Evolutionary conservation across 345 rosid genomes (phyloP), one percentile per base, ranked within the genome.

Genomic region (Hibiscus mutabilis): DNA sequence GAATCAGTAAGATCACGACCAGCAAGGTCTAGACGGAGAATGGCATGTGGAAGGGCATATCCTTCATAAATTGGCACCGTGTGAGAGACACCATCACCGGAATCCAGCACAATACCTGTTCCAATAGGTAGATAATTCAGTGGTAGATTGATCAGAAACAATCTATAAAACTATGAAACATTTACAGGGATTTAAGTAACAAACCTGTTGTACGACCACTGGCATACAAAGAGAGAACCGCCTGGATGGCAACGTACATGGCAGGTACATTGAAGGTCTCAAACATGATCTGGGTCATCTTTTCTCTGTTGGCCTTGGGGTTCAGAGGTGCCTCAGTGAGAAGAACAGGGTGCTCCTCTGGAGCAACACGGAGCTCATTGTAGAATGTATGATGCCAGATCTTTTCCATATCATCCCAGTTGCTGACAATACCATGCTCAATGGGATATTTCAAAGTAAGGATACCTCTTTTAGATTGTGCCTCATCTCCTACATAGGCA

Each of bases 341-440:
- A 65, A 82, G 82, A 16, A 82, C 82, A 3, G 85, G 85, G 72
- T 82, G 85, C 72, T 82, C 85, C 76, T 82, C 85, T 2, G 85
- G 85, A 7, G 85, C 85, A 68, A 82, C 81, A 73, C 82, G 84
- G 19, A 78, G 84, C 77, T 81, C 79, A 67, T 78, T 92, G 84
- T 92, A 92, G 86, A 92, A 92, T 49, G 97, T 92, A 75, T 90
- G 96, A 84, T 92, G 97, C 97, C 97, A 92, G 33, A 92, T 92
- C 77, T 92, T 92, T 85, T 92, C 96, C 97, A 92, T 92, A 61
- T 82, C 85, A 59, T 82, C 85, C 85, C 85, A 82, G 77, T 82
- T 82, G 74, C 80, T 82, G 22, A 82, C 85, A 46, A 82, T 82
- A 42, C 85, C 85, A 21, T 82, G 85, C 73, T 82, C 85, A 59